Conservation (phyloP, 139 green algal species). For the Zygnema cylindricum region DNA sequence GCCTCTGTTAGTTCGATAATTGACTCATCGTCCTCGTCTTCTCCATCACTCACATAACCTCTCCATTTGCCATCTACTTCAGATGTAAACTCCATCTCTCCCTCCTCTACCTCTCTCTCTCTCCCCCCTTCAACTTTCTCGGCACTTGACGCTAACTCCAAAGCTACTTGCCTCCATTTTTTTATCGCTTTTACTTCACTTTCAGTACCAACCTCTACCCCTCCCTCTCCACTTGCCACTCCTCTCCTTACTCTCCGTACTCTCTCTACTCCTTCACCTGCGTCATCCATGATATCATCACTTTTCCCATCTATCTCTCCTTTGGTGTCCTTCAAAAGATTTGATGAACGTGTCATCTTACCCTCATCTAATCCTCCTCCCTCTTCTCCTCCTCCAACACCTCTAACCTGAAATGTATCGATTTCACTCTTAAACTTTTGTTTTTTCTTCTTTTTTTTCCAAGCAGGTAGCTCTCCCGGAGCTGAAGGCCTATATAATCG, state of each 20-base stretch:
- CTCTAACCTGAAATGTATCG: background rate
- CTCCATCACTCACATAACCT: background rate
- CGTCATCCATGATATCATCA: background rate
- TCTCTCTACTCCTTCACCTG: background rate
- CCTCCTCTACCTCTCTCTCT: no score
- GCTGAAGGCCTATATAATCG: conserved; percentile 28
- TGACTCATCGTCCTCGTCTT: background rate
- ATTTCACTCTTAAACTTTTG: background rate
- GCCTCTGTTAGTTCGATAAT: background rate
- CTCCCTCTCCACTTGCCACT: background rate
- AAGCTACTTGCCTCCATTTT: no score
- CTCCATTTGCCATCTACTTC: no score
- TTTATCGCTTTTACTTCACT: no score
- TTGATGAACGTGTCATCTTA: no score
- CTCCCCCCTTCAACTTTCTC: no score
- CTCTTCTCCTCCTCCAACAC: background rate
- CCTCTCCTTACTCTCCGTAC: background rate
- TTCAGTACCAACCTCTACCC: no score
- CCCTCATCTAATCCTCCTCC: background rate
- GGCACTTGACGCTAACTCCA: no score
- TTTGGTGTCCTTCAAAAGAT: background rate
- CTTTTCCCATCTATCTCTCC: background rate
- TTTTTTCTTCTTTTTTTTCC: conserved; percentile 35
- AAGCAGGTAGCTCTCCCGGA: background rate
- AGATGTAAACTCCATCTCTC: no score